A percentile compares a stretch with the other conserved stretches of the same genome.
phyloP scores from a whole-genome alignment of 1,284 basidiomycete genomes.

The Rhodotorula sp. region DNA sequence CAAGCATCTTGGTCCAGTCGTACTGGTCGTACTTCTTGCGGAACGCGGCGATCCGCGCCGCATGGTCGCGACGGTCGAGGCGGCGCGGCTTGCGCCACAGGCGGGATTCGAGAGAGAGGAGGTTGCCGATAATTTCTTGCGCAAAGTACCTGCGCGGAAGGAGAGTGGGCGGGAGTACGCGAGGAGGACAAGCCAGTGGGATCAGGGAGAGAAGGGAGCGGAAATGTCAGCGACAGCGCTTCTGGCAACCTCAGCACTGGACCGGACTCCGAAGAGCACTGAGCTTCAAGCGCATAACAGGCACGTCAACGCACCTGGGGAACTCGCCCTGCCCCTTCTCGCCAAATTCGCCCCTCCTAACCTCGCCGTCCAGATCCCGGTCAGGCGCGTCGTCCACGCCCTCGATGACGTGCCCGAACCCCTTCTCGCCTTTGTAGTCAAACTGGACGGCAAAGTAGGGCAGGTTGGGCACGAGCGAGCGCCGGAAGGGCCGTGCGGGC shows the following conservation, averaged over 20 bases:
- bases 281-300: neutral
- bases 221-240: neutral
- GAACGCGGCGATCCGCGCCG: conserved; percentile 68
- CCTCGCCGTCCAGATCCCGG: conserved; percentile 59
- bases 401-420: conserved; percentile 96
- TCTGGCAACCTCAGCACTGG: neutral
- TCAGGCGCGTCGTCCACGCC: conserved; percentile 68
- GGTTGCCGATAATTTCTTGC: conserved; percentile 88
- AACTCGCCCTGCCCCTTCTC: conserved; percentile 86
- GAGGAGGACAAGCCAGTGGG: neutral
- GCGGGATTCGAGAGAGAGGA: conserved; percentile 84
- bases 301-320: conserved; percentile 63
- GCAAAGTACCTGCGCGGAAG: conserved; percentile 75
- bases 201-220: neutral
- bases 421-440: conserved; percentile 94
- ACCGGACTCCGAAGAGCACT: too few species aligned
- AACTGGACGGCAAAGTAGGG: conserved; percentile 99
- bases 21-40: conserved; percentile 55
- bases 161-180: too few species aligned
- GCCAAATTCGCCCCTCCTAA: conserved; percentile 68
- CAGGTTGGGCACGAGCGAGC: conserved; percentile 90
- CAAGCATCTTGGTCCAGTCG: conserved; percentile 53
- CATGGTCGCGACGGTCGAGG: conserved; percentile 70
- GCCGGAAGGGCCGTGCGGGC: conserved; percentile 76
- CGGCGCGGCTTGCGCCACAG: conserved; percentile 78